Base-by-base conservation (phyloP, 2,329 filamentous ascomycete species). In the Aureobasidium sp. region DNA sequence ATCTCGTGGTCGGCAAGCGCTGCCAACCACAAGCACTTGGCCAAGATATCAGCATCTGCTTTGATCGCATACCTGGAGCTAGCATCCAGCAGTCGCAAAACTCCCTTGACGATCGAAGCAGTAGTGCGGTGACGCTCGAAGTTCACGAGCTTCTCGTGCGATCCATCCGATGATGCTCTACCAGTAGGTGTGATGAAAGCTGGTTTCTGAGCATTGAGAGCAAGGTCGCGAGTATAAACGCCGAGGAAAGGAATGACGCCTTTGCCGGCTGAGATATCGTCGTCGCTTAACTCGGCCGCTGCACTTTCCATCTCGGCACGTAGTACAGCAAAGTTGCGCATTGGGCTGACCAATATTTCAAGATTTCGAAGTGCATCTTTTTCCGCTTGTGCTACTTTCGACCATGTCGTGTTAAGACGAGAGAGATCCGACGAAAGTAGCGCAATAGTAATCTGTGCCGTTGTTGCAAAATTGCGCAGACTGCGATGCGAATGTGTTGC, bases 181-280 rank as follows among this genome's bases (percentile, higher is more conserved):
- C 39, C 29, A n/a, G 29, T 15, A 20, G 60, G 60, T 6, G 48
- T 68, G 67, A 92, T 87, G 72, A 89, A 87, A 1, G 87, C 86
- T 1, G 90, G 88, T 65, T 90, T 84, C 72, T 93, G 88, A 0
- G 87, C 85, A 69, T 92, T 93, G 78, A 89, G 90, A 48, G 92
- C 84, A 44, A 94, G 79, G 71, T 94, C 90, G 69, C 92, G 89
- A 1, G 89, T 93, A 73, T 94, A 94, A 61, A 87, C 77, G 26
- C 84, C 90, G 52, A 94, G 88, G 71, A 94, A 93, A 0, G 90
- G 90, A 64, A 94, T 92, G 68, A 90, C 93, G 1, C 88, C 89
- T 41, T 82, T 80, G 60, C 90, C 86, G 1, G 48, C 51, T 27
- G 39, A 53, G 7, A 56, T 32, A 10, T 63, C 63, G 9, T 55